A percentile compares a stretch with the other conserved stretches of the same genome.
These are phyloP conservation scores for Dactylella cylindrospora DNA, from an alignment of 2,329 filamentous ascomycete species.

Conservation along the genomic window DNA sequence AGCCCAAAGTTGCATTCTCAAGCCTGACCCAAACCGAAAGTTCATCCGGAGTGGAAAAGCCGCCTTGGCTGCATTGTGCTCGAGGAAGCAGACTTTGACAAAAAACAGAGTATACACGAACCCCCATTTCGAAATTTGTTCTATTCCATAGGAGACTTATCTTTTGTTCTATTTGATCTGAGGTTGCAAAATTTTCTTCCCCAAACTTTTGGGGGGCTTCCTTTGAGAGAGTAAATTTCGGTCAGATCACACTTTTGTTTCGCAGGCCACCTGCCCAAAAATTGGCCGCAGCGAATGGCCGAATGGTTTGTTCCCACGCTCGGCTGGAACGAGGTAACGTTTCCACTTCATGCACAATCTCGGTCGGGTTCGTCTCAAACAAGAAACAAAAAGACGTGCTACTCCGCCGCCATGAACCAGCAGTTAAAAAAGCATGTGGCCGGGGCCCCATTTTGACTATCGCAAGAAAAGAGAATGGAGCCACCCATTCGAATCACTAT, in stretches of 20 bases:
- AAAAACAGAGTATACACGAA: too few species aligned
- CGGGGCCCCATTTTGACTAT: too few species aligned
- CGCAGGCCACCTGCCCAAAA: slow-evolving; percentile 16
- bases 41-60: slow-evolving; percentile 21
- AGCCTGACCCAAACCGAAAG: slow-evolving; percentile 1
- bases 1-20: too few species aligned
- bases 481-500: background rate
- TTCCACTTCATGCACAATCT: slow-evolving; percentile 20
- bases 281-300: slow-evolving; percentile 13
- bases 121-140: slow-evolving; percentile 4
- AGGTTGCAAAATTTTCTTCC: slow-evolving; percentile 4
- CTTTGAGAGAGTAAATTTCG: slow-evolving; percentile 9
- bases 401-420: too few species aligned
- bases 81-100: slow-evolving; percentile 5
- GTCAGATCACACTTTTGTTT: too few species aligned
- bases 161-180: background rate
- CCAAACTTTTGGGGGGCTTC: slow-evolving; percentile 2
- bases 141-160: background rate
- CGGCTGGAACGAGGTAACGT: slow-evolving; percentile 21
- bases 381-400: too few species aligned
- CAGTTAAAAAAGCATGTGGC: too few species aligned
- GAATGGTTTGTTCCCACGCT: slow-evolving; percentile 14
- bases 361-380: slow-evolving; percentile 17
- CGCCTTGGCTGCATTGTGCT: slow-evolving; percentile 29
- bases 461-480: too few species aligned